Evolutionary conservation across 768 basidiomycete genomes (phyloP).

Genomic region (Gymnopilus dilepis): DNA sequence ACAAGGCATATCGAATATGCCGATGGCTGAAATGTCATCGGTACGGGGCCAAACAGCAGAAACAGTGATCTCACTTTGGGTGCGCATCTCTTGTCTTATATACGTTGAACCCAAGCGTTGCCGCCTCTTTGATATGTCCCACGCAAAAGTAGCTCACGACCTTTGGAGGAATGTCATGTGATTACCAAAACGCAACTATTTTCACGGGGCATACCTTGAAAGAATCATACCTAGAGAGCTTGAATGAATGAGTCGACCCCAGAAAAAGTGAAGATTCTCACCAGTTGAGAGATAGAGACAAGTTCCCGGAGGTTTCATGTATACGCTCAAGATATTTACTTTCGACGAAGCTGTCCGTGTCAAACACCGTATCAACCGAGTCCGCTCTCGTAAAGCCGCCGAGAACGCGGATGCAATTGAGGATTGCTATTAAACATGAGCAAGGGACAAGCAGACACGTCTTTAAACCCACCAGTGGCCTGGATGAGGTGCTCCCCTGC

Average conservation of each 20-base stretch:
- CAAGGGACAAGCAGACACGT: neutral
- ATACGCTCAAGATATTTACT: slow-evolving; percentile 53
- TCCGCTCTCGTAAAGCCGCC: slow-evolving; percentile 61
- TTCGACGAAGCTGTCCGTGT: slow-evolving; percentile 65
- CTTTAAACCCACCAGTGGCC: slow-evolving; percentile 50
- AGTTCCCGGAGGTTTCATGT: slow-evolving; percentile 49
- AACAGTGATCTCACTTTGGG: slow-evolving; percentile 62
- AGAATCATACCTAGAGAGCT: slow-evolving; percentile 58
- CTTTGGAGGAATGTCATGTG: slow-evolving; percentile 34
- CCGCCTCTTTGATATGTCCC: slow-evolving; percentile 64
- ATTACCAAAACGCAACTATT: neutral
- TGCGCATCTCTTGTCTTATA: slow-evolving; percentile 63
- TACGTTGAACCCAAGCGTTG: slow-evolving; percentile 63
- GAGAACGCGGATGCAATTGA: slow-evolving; percentile 68
- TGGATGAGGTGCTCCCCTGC: slow-evolving; percentile 57
- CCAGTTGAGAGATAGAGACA: slow-evolving; percentile 64
- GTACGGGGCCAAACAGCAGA: neutral
- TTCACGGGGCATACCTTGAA: slow-evolving; percentile 52
- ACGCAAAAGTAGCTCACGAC: slow-evolving; percentile 68
- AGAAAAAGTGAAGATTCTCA: slow-evolving; percentile 30
- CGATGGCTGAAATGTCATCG: slow-evolving; percentile 52
- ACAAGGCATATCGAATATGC: slow-evolving; percentile 69
- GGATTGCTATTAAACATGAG: slow-evolving; percentile 42
- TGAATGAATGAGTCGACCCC: neutral
- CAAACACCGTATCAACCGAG: slow-evolving; percentile 58